A percentile compares a stretch with the other conserved stretches of the same genome.
Conservation (phyloP, 148 eudicot genomes). For the Bassia scoparia region DNA sequence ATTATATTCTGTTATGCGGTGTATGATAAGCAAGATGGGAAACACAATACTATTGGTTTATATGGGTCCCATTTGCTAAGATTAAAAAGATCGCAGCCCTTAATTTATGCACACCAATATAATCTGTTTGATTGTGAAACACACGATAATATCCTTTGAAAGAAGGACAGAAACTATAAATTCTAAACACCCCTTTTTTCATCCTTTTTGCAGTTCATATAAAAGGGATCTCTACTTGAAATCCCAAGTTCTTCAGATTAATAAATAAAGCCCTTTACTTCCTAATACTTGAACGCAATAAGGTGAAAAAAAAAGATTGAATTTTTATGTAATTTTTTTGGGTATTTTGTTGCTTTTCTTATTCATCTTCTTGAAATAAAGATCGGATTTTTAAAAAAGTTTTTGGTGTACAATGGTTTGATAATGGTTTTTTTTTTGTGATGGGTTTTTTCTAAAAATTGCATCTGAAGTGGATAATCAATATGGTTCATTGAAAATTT, state of each 20-base stretch:
- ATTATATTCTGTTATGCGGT: slow-evolving; percentile 9
- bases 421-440: slow-evolving; percentile 1
- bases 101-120: no score
- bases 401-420: background rate
- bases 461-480: background rate
- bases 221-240: slow-evolving; percentile 16
- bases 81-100: background rate
- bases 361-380: background rate
- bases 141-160: slow-evolving; percentile 1
- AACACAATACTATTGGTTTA: background rate
- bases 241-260: slow-evolving; percentile 12
- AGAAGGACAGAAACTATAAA: slow-evolving; percentile 10
- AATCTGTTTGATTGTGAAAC: background rate
- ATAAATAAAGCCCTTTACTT: background rate
- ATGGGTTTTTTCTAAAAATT: background rate
- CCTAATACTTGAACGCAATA: background rate
- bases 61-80: background rate
- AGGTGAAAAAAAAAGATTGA: background rate
- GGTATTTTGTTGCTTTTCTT: background rate
- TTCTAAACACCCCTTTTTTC: slow-evolving; percentile 11
- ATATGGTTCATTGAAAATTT: background rate
- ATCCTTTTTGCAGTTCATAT: background rate
- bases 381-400: background rate
- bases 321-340: background rate
- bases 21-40: background rate